Conservation (phyloP, 2,329 filamentous ascomycete species). For the Helotiales sp. region DNA sequence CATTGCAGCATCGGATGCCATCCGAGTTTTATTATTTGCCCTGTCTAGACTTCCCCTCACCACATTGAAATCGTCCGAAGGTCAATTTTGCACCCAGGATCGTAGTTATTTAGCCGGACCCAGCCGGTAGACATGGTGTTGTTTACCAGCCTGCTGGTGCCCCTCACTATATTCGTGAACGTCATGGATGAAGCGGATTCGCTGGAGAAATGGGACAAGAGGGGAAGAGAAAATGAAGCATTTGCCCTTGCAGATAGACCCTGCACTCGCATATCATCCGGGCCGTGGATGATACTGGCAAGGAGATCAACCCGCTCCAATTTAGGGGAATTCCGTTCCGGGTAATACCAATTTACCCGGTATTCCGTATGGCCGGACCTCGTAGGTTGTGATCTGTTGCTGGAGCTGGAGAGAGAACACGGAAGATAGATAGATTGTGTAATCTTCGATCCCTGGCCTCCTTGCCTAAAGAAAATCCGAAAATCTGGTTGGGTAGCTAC, state of each 20-base stretch:
- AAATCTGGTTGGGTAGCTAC: not conserved
- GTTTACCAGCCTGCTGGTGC: not conserved
- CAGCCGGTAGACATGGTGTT: not conserved
- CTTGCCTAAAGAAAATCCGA: no score
- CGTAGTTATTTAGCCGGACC: not conserved
- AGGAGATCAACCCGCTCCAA: not conserved
- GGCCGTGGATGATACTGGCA: not conserved
- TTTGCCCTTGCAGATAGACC: not conserved
- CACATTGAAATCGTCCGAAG: not conserved
- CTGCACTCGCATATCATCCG: not conserved
- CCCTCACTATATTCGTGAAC: not conserved
- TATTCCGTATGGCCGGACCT: not conserved
- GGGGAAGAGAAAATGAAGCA: not conserved
- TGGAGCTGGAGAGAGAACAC: no score
- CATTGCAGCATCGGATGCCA: not conserved
- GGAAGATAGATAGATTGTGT: no score
- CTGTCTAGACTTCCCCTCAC: constrained; percentile 13
- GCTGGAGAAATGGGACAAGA: not conserved
- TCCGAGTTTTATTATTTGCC: constrained; percentile 7
- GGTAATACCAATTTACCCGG: not conserved
- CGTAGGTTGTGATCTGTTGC: no score
- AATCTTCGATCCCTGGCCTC: no score
- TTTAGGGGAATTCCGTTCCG: not conserved
- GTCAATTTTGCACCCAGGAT: not conserved
- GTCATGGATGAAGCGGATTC: not conserved